Percentiles rank a stretch among this genome's conserved stretches.
Evolutionary conservation across 371 early-diverging fungal species (phyloP).

Genomic region (Phascolomyces articulosus): DNA sequence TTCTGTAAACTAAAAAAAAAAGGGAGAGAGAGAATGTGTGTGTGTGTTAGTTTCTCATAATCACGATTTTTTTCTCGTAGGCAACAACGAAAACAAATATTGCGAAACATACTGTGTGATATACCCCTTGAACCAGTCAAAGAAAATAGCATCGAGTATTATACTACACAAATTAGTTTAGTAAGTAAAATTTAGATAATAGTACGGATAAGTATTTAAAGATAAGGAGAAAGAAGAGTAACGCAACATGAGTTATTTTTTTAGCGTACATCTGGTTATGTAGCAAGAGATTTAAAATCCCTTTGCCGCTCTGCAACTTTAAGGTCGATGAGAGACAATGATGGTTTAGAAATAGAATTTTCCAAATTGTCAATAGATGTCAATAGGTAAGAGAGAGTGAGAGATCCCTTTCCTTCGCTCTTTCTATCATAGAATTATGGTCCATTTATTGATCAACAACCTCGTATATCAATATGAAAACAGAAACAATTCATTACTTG

Average conservation of each 20-base stretch:
- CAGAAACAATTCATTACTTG: neutral
- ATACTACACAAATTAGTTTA: constrained; percentile 30
- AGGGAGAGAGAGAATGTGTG: too few species aligned
- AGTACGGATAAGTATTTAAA: too few species aligned
- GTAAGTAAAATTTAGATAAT: constrained; percentile 12
- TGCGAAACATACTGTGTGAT: constrained; percentile 18
- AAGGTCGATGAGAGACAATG: constrained; percentile 31
- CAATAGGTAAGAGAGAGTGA: neutral
- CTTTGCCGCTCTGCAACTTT: constrained; percentile 52
- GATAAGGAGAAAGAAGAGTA: too few species aligned
- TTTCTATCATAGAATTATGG: too few species aligned
- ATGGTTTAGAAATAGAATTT: constrained; percentile 21
- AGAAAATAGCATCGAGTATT: constrained; percentile 14
- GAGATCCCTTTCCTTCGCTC: neutral
- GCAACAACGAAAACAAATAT: constrained; percentile 25
- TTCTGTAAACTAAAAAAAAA: too few species aligned
- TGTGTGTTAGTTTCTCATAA: neutral
- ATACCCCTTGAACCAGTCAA: constrained; percentile 8
- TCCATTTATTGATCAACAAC: neutral
- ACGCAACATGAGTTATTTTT: too few species aligned
- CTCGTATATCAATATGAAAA: too few species aligned
- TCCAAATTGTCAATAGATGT: neutral
- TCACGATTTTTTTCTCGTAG: constrained; percentile 13
- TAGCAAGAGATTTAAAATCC: constrained; percentile 57
- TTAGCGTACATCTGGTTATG: constrained; percentile 66